A percentile compares a stretch with the other conserved stretches of the same genome.
phyloP scores from a whole-genome alignment of 257 asterid species.

The Nicotiana knightiana region DNA sequence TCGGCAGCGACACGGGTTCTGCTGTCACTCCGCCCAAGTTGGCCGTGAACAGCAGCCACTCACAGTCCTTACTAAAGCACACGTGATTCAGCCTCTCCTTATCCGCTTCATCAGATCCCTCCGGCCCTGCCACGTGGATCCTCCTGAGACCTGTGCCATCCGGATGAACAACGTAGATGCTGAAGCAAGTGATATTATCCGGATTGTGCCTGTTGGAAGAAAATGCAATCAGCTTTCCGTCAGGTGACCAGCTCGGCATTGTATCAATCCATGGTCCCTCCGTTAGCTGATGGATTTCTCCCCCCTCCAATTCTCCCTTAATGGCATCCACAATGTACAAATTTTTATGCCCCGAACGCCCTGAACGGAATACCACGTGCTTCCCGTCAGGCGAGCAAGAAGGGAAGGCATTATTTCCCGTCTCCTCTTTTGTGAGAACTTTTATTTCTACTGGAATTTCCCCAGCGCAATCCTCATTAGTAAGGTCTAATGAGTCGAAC shows the following conservation, averaged over 20 bases:
- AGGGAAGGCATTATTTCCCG: conserved; percentile 84
- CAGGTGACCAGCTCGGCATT: conserved; percentile 92
- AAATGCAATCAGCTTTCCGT: conserved; percentile 66
- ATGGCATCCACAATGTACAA: conserved; percentile 60
- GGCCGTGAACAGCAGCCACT: conserved; percentile 69
- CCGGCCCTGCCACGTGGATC: conserved; percentile 38
- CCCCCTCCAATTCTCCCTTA: conserved; percentile 53
- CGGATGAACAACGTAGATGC: conserved; percentile 46
- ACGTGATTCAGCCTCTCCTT: conserved; percentile 77
- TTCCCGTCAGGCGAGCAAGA: conserved; percentile 81
- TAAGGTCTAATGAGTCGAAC: conserved; percentile 34
- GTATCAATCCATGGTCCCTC: conserved; percentile 85
- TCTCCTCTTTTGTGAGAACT: conserved; percentile 52
- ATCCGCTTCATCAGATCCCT: conserved; percentile 27
- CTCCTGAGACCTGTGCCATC: conserved; percentile 52
- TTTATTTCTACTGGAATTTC: conserved; percentile 38
- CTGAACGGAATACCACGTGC: conserved; percentile 62
- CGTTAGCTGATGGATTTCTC: conserved; percentile 49
- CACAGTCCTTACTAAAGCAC: conserved; percentile 67
- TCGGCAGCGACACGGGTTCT: conserved; percentile 69
- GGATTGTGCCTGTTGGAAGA: conserved; percentile 75
- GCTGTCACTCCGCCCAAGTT: conserved; percentile 67
- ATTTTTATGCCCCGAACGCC: conserved; percentile 75
- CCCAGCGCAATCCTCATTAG: conserved; percentile 12
- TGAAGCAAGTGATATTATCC: conserved; percentile 32